A percentile compares a stretch with the other conserved stretches of the same genome.
Evolutionary conservation across 306 rosid species (phyloP).

Genomic region (Inga oerstediana): DNA sequence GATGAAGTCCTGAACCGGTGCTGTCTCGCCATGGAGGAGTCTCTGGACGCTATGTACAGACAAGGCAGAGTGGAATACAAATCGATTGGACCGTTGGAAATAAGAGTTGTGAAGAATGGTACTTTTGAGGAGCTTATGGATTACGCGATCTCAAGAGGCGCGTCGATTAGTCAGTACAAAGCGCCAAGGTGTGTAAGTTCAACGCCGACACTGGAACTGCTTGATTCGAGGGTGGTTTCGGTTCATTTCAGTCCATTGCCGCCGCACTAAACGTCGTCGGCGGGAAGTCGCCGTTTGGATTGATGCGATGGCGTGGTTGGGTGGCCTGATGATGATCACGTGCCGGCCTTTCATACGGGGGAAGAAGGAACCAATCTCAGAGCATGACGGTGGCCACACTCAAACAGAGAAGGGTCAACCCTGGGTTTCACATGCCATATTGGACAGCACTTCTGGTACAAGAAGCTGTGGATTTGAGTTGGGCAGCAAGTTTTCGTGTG

Average conservation of each 20-base stretch:
- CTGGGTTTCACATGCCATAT: conserved; percentile 37
- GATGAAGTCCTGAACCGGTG: conserved; percentile 47
- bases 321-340: too few species aligned
- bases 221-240: conserved; percentile 67
- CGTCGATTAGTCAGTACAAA: conserved; percentile 86
- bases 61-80: conserved; percentile 69
- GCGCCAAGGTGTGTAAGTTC: conserved; percentile 79
- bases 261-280: conserved; percentile 73
- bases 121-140: conserved; percentile 95
- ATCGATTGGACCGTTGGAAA: conserved; percentile 86
- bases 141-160: conserved; percentile 83
- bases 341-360: too few species aligned
- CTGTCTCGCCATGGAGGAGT: conserved; percentile 70
- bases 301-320: not conserved
- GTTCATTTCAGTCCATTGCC: conserved; percentile 63
- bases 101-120: conserved; percentile 74
- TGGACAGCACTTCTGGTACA: conserved; percentile 54
- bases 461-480: conserved; percentile 42
- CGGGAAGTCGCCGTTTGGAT: conserved; percentile 38
- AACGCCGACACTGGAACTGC: conserved; percentile 74
- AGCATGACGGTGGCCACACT: conserved; percentile 60
- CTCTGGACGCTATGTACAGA: conserved; percentile 69
- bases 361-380: conserved; percentile 47
- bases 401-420: conserved; percentile 44
- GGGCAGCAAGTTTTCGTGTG: too few species aligned